Conservation (phyloP, 345 rosid genomes). For the Aquilaria malaccensis region DNA sequence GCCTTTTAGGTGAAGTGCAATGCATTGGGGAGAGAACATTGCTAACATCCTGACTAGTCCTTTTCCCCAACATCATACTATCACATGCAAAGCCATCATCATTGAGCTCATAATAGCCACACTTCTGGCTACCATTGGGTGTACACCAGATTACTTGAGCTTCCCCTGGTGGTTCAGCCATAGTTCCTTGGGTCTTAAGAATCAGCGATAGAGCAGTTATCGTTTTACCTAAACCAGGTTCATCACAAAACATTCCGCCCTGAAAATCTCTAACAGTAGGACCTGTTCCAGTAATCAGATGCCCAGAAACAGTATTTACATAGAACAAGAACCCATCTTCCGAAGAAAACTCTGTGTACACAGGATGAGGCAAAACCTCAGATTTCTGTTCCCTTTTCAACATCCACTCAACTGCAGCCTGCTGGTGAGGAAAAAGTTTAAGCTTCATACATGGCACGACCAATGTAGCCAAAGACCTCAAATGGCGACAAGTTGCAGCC, state of each 20-base stretch:
- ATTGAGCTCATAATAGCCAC: conserved; percentile 76
- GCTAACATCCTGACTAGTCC: conserved; percentile 36
- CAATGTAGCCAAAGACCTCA: conserved; percentile 55
- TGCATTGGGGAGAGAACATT: conserved; percentile 14
- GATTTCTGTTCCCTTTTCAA: conserved; percentile 71
- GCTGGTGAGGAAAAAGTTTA: conserved; percentile 89
- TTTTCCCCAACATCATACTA: conserved; percentile 30
- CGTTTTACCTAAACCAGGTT: conserved; percentile 98
- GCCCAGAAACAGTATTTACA: conserved; percentile 66
- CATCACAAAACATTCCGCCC: conserved; percentile 99
- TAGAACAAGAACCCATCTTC: conserved; percentile 68
- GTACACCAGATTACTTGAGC: conserved; percentile 64
- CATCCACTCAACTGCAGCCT: conserved; percentile 94
- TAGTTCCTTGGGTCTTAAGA: conserved; percentile 78
- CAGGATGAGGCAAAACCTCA: conserved; percentile 58
- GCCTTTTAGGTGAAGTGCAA: conserved; percentile 40
- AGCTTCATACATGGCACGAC: conserved; percentile 89
- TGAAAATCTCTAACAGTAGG: conserved; percentile 75
- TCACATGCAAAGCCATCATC: conserved; percentile 30
- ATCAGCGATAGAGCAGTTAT: conserved; percentile 86
- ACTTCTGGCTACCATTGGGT: conserved; percentile 51
- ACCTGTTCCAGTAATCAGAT: conserved; percentile 45
- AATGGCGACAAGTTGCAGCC: conserved; percentile 68
- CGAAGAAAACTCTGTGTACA: conserved; percentile 47
- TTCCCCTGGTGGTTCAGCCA: conserved; percentile 80